Percentiles rank a stretch among this genome's conserved stretches.
Conservation (phyloP, 202 grass and related monocot genomes). For the Zoysia matrella region DNA sequence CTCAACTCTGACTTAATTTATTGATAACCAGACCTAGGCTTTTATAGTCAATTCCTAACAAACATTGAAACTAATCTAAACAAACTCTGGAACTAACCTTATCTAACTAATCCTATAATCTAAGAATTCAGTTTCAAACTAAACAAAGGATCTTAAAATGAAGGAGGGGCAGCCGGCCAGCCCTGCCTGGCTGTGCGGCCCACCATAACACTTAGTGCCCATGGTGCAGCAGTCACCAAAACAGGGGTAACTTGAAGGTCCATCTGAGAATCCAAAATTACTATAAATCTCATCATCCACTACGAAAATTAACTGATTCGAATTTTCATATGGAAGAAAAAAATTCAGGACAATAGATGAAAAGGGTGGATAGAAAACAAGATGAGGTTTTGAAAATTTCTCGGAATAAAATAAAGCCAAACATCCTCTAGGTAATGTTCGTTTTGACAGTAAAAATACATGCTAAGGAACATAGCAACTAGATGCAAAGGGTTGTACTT, state of each 20-base stretch:
- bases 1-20: too few relatives aligned
- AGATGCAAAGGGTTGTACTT: conserved; percentile 29
- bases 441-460: neutral
- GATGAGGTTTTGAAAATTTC: conserved; percentile 19
- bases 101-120: too few relatives aligned
- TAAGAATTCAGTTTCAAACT: too few relatives aligned
- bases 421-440: neutral
- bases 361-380: conserved; percentile 13
- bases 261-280: conserved; percentile 7
- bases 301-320: conserved; percentile 26
- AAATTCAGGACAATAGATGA: neutral
- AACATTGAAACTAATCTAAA: too few relatives aligned
- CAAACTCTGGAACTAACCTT: too few relatives aligned
- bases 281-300: neutral
- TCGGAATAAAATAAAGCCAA: neutral
- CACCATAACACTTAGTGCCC: neutral
- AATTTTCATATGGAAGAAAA: conserved; percentile 28
- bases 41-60: too few relatives aligned
- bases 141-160: too few relatives aligned
- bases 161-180: too few relatives aligned
- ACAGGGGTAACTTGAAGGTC: conserved; percentile 8
- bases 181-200: too few relatives aligned
- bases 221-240: neutral
- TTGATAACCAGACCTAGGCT: too few relatives aligned
- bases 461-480: neutral